Conservation (phyloP, 83 land plant species). For the Thuja plicata region DNA sequence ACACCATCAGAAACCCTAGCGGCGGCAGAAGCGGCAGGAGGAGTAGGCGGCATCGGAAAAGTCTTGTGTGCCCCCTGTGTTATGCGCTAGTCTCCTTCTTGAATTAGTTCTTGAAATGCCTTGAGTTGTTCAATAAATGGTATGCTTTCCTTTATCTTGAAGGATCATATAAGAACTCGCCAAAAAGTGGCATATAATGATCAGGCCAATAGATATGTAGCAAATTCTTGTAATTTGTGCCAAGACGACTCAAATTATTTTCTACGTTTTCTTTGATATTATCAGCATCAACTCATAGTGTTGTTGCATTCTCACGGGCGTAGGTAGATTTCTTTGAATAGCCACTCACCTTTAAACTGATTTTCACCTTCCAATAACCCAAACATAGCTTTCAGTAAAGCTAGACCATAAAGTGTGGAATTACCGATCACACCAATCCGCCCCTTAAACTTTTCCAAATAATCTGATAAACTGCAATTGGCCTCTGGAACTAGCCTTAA, state of each 20-base stretch:
- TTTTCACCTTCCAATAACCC: too few species aligned
- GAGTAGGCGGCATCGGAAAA: too few species aligned
- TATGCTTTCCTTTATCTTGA: conserved; percentile 73
- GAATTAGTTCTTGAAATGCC: conserved; percentile 78
- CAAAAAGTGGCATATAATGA: conserved; percentile 94
- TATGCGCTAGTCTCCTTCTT: conserved; percentile 96
- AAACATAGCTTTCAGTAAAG: too few species aligned
- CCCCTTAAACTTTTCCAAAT: too few species aligned
- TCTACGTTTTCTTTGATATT: conserved; percentile 96
- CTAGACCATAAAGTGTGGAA: too few species aligned
- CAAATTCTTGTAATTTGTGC: conserved; percentile 89
- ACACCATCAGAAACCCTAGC: too few species aligned
- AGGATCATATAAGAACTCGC: conserved; percentile 67
- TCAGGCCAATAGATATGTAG: conserved; percentile 97
- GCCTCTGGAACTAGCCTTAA: too few species aligned
- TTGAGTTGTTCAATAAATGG: conserved; percentile 83
- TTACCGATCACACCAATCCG: too few species aligned
- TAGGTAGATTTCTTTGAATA: conserved; percentile 67
- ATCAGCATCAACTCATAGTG: conserved; percentile 80
- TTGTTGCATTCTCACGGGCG: conserved; percentile 63
- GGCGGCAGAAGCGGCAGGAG: too few species aligned
- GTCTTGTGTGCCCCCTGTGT: too few species aligned
- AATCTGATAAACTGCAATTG: too few species aligned
- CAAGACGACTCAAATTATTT: conserved; percentile 84
- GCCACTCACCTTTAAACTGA: conserved; percentile 91